Conservation (phyloP, 192 early-diverging fungal species). For the Coemansia sp. region DNA sequence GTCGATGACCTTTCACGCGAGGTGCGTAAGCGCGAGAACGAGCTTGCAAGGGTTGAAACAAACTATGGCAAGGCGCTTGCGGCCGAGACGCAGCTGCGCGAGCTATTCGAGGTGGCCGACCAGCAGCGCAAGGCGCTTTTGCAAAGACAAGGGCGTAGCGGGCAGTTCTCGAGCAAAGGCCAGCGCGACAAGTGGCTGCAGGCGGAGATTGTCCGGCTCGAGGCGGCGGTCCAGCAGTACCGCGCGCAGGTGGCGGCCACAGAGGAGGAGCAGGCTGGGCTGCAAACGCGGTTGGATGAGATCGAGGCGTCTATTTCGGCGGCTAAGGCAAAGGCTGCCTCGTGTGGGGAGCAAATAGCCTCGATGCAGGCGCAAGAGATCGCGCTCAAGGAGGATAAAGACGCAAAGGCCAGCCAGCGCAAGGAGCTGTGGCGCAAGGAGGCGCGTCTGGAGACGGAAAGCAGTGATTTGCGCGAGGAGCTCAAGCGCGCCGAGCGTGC, state of each 20-base stretch:
- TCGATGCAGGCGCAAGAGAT: constrained; percentile 46
- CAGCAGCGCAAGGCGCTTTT: constrained; percentile 76
- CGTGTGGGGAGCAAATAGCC: constrained; percentile 24
- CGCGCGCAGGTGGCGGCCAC: constrained; percentile 58
- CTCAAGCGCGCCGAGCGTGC: constrained; percentile 71
- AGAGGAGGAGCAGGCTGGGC: constrained; percentile 34
- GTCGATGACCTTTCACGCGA: constrained; percentile 33
- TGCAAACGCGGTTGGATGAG: constrained; percentile 27
- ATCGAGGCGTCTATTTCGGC: constrained; percentile 30
- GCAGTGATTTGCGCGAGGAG: constrained; percentile 74
- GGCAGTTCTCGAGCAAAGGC: constrained; percentile 69
- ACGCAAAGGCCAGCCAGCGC: constrained; percentile 41
- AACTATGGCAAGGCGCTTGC: constrained; percentile 63
- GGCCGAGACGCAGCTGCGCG: constrained; percentile 63
- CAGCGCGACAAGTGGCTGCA: constrained; percentile 83
- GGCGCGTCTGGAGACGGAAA: constrained; percentile 65
- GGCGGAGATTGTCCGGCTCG: constrained; percentile 70
- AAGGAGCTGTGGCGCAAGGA: constrained; percentile 92
- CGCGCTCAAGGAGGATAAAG: constrained; percentile 47
- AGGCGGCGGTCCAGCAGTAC: constrained; percentile 56
- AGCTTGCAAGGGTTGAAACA: constrained; percentile 67
- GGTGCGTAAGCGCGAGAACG: constrained; percentile 56
- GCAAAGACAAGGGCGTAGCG: constrained; percentile 84
- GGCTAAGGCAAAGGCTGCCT: constrained; percentile 26
- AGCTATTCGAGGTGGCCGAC: constrained; percentile 71